A percentile compares a stretch with the other conserved stretches of the same genome.
Evolutionary conservation across 495 filamentous ascomycete genomes (phyloP).

Genomic region (Penicillium paradoxum): DNA sequence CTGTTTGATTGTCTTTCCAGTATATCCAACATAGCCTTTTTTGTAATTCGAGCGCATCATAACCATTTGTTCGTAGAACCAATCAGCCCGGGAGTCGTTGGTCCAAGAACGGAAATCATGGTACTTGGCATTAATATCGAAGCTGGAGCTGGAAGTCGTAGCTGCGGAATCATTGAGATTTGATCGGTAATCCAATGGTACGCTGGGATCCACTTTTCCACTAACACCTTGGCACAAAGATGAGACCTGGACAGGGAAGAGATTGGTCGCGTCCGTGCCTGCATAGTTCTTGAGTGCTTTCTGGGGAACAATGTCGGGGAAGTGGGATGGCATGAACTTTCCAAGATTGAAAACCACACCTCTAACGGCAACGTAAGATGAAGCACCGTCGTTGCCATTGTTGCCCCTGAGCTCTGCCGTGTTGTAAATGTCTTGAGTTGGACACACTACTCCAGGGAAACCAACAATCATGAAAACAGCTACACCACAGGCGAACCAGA

Average conservation of each 20-base stretch:
- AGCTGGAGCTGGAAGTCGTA: conserved; percentile 55
- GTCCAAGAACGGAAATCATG: conserved; percentile 90
- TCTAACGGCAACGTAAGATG: conserved; percentile 73
- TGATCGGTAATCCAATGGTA: conserved; percentile 74
- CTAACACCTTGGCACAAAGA: conserved; percentile 77
- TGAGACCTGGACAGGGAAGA: conserved; percentile 95
- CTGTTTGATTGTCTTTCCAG: conserved; percentile 65
- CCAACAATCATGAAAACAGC: conserved; percentile 83
- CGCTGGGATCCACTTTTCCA: conserved; percentile 60
- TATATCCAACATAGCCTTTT: conserved; percentile 86
- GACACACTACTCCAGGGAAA: conserved; percentile 87
- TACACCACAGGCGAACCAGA: conserved; percentile 80
- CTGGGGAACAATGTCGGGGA: conserved; percentile 66
- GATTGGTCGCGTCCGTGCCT: conserved; percentile 73
- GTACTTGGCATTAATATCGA: conserved; percentile 71
- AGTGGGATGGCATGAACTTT: conserved; percentile 70
- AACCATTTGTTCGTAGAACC: conserved; percentile 83
- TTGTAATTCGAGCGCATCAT: conserved; percentile 71
- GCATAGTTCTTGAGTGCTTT: conserved; percentile 71
- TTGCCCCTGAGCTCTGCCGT: conserved; percentile 66
- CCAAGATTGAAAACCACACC: conserved; percentile 85
- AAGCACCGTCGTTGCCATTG: conserved; percentile 63
- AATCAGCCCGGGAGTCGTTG: conserved; percentile 78
- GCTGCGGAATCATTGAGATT: conserved; percentile 66
- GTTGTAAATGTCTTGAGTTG: conserved; percentile 82